Evolutionary conservation across 257 asterid species (phyloP).

Genomic region (Henckelia pumila): DNA sequence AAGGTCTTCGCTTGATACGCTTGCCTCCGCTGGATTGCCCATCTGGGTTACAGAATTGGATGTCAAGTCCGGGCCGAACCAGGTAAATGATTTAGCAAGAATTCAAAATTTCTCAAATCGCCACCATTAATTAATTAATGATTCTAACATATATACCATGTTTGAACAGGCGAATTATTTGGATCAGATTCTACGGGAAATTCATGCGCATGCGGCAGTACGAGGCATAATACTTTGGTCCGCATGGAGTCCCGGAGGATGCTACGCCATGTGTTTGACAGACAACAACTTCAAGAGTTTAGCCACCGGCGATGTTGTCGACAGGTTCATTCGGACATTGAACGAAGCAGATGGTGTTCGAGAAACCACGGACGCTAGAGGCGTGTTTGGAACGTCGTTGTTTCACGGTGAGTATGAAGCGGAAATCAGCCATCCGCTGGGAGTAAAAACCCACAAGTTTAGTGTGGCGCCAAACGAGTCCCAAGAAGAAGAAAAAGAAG

Average conservation of each 20-base stretch:
- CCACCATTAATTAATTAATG: not conserved
- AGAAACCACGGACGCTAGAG: conserved; percentile 36
- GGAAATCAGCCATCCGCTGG: conserved; percentile 33
- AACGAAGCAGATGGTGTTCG: conserved; percentile 9
- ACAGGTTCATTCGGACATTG: conserved; percentile 21
- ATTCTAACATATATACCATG: too few relatives aligned
- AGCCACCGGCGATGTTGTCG: conserved; percentile 54
- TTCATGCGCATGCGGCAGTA: conserved; percentile 37
- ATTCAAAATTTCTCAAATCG: not conserved
- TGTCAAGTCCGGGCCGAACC: conserved; percentile 37
- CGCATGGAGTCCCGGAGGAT: conserved; percentile 51
- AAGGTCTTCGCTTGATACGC: conserved; percentile 45
- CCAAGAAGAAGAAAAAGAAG: not conserved
- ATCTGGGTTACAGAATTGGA: conserved; percentile 76
- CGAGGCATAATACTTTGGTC: conserved; percentile 53
- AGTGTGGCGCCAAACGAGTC: conserved; percentile 3
- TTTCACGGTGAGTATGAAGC: conserved; percentile 58
- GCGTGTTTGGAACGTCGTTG: conserved; percentile 39
- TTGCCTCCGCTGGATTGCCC: conserved; percentile 51
- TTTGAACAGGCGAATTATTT: conserved; percentile 35
- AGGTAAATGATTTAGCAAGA: conserved; percentile 29
- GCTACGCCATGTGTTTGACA: conserved; percentile 61
- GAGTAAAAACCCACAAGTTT: not conserved
- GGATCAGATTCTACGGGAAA: conserved; percentile 52
- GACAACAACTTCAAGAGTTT: conserved; percentile 54